Conservation (phyloP, 2,329 filamentous ascomycete species). For the Calonectria fujianensis region DNA sequence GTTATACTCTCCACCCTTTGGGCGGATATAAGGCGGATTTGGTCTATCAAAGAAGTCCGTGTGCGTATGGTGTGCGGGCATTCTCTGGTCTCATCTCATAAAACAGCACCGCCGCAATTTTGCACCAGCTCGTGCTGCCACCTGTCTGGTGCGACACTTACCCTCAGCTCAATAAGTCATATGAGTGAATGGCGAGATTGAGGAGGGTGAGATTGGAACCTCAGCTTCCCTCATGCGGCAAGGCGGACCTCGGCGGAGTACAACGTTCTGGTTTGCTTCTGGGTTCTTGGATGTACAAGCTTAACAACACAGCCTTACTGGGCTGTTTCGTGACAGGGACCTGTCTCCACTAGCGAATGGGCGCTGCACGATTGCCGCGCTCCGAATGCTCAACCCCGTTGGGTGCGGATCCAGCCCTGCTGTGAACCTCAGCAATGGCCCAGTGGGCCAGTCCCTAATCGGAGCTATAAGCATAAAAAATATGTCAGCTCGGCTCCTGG, state of each 20-base stretch:
- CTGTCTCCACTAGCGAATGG: background rate
- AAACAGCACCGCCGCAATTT: background rate
- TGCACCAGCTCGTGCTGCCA: background rate
- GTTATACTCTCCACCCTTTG: too few relatives aligned
- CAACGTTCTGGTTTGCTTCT: background rate
- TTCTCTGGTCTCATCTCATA: background rate
- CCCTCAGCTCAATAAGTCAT: background rate
- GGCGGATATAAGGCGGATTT: background rate
- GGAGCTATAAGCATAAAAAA: constrained; percentile 1
- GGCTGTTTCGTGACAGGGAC: constrained; percentile 1
- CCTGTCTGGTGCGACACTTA: too few relatives aligned
- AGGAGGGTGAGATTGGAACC: background rate
- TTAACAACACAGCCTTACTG: too few relatives aligned
- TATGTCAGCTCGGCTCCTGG: background rate
- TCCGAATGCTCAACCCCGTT: background rate
- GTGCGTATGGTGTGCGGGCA: too few relatives aligned
- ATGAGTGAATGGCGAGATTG: constrained; percentile 2
- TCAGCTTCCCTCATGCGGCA: background rate
- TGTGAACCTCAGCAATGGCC: background rate
- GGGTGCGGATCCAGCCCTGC: background rate
- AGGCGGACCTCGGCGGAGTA: background rate
- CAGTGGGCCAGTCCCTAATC: background rate
- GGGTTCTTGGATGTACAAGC: background rate
- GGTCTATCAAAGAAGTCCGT: background rate
- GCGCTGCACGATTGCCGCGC: background rate